A percentile compares a stretch with the other conserved stretches of the same genome.
Conservation (phyloP, 805 yeast genomes). For the Wickerhamiella siamensis region DNA sequence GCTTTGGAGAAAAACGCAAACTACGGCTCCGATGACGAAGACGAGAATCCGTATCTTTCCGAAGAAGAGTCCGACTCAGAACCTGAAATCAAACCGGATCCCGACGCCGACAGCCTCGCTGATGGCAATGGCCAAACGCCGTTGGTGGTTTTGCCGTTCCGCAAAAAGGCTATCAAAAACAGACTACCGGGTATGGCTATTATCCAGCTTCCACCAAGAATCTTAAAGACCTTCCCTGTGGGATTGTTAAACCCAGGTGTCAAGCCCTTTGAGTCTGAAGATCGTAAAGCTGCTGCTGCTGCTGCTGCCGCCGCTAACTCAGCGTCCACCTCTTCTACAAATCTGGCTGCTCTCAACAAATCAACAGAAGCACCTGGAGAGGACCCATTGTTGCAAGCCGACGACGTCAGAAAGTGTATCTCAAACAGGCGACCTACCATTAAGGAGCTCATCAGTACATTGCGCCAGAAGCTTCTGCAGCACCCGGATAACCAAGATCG, state of each 20-base stretch:
- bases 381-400: constrained; percentile 42
- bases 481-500: constrained; percentile 51
- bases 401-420: constrained; percentile 56
- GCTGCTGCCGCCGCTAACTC: constrained; percentile 28
- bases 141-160: constrained; percentile 20
- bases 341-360: not conserved
- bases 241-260: constrained; percentile 75
- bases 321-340: constrained; percentile 6
- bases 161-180: constrained; percentile 28
- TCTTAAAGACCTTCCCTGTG: constrained; percentile 51
- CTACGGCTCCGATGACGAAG: constrained; percentile 78
- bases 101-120: constrained; percentile 13
- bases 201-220: constrained; percentile 46
- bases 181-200: constrained; percentile 41
- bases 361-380: constrained; percentile 26
- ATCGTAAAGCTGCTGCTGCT: constrained; percentile 7
- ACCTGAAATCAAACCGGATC: constrained; percentile 30
- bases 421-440: constrained; percentile 33
- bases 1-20: constrained; percentile 76
- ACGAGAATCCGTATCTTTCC: constrained; percentile 66
- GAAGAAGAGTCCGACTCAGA: constrained; percentile 41
- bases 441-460: constrained; percentile 45
- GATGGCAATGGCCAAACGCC: constrained; percentile 13
- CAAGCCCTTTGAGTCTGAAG: constrained; percentile 17
- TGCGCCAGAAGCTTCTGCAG: constrained; percentile 46